These are phyloP conservation scores for Gliomastix tumulicola DNA, from an alignment of 2,329 filamentous ascomycete genomes.

Conservation along the genomic window DNA sequence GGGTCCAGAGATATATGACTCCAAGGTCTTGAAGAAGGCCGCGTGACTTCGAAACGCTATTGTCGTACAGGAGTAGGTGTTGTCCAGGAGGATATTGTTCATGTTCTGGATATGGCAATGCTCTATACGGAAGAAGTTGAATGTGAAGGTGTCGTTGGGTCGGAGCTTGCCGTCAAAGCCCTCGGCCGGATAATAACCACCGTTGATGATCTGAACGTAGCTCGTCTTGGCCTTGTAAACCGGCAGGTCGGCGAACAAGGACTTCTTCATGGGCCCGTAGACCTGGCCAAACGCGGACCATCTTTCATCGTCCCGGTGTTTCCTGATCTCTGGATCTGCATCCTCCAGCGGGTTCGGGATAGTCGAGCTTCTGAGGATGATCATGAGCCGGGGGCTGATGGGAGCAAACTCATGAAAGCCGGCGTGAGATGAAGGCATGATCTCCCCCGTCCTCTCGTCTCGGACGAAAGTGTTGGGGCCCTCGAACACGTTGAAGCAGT, in stretches of 20 bases:
- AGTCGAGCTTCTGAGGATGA: constrained; percentile 12
- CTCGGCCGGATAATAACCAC: no score
- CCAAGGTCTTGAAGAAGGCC: neutral
- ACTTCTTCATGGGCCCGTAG: neutral
- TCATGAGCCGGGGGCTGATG: constrained; percentile 16
- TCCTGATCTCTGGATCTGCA: constrained; percentile 1
- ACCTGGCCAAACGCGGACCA: neutral
- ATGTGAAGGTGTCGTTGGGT: neutral
- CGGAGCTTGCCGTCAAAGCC: neutral
- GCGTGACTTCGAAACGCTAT: neutral
- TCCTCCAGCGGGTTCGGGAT: constrained; percentile 15
- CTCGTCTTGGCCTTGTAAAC: neutral
- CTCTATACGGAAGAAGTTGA: neutral
- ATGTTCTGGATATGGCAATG: neutral
- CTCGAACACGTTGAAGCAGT: constrained; percentile 15
- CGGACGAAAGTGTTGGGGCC: constrained; percentile 11
- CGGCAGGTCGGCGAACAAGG: neutral
- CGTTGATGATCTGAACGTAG: neutral
- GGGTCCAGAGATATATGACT: neutral
- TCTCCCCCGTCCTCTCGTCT: constrained; percentile 9
- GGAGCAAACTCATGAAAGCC: constrained; percentile 19
- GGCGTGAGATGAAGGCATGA: neutral
- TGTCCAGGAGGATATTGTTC: neutral
- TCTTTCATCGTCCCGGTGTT: neutral
- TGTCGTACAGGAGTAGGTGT: neutral